A percentile compares a stretch with the other conserved stretches of the same genome.
Evolutionary conservation across 202 grass and related monocot species (phyloP).

Genomic region (Schoenoplectus triqueter): DNA sequence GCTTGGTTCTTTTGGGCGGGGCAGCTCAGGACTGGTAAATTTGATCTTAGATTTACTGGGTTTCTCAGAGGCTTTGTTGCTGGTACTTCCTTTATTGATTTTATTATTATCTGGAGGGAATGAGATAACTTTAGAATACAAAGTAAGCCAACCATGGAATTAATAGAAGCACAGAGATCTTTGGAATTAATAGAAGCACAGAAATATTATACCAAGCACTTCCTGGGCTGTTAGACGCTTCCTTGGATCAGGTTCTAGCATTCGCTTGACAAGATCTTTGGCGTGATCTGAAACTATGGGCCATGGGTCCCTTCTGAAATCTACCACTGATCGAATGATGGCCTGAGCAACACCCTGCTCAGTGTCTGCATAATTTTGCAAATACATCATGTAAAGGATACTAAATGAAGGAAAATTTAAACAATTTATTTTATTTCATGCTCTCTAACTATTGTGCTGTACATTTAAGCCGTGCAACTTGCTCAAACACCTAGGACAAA

Average conservation of each 20-base stretch:
- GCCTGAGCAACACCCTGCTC: slow-evolving; percentile 89
- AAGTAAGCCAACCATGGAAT: not conserved
- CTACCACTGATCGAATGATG: slow-evolving; percentile 74
- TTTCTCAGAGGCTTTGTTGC: slow-evolving; percentile 37
- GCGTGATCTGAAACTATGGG: slow-evolving; percentile 80
- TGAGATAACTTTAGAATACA: not conserved
- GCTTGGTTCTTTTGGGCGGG: slow-evolving; percentile 29
- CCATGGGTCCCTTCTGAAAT: slow-evolving; percentile 93
- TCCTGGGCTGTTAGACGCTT: slow-evolving; percentile 70
- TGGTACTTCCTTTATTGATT: slow-evolving; percentile 27
- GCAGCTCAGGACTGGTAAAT: slow-evolving; percentile 32
- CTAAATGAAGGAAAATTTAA: not conserved
- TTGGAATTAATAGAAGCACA: not conserved
- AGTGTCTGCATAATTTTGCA: slow-evolving; percentile 60
- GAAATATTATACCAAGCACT: slow-evolving; percentile 72
- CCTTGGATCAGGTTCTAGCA: slow-evolving; percentile 79
- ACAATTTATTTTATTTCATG: slow-evolving; percentile 12
- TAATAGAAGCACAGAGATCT: not conserved
- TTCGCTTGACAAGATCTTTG: slow-evolving; percentile 87
- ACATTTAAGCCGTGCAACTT: not conserved
- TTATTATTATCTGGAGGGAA: slow-evolving; percentile 25
- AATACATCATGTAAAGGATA: slow-evolving; percentile 14
- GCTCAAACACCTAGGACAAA: not conserved
- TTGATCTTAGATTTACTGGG: slow-evolving; percentile 39
- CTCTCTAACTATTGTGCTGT: not conserved